Conservation (phyloP, 192 early-diverging fungal genomes). For the Rhizophagus clarus region DNA sequence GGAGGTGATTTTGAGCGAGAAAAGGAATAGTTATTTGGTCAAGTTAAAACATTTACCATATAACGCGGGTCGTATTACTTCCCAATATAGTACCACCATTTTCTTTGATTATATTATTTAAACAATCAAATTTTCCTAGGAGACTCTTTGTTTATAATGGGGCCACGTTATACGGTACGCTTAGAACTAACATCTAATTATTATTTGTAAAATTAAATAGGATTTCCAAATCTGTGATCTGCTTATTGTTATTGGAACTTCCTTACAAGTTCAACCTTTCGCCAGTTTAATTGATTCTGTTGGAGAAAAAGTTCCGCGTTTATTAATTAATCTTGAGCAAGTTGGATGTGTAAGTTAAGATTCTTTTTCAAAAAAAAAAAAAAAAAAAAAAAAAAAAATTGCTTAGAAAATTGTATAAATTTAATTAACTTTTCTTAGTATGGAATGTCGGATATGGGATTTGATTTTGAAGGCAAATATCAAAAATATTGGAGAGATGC, state of each 20-base stretch:
- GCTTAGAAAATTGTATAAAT: background rate
- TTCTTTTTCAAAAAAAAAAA: background rate
- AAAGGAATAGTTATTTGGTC: no score
- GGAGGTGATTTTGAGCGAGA: no score
- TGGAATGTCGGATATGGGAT: slow-evolving; percentile 46
- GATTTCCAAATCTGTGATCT: slow-evolving; percentile 83
- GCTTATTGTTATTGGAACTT: slow-evolving; percentile 94
- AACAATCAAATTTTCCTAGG: no score
- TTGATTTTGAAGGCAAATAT: slow-evolving; percentile 78
- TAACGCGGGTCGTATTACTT: no score
- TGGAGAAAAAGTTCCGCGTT: slow-evolving; percentile 64
- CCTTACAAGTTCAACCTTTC: slow-evolving; percentile 90
- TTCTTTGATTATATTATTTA: no score
- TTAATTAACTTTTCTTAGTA: slow-evolving; percentile 22
- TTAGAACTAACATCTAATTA: background rate
- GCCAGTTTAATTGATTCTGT: slow-evolving; percentile 74
- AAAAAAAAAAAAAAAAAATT: no score
- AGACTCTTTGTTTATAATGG: no score
- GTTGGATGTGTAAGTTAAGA: slow-evolving; percentile 63
- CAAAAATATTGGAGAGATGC: slow-evolving; percentile 75
- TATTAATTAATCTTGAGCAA: slow-evolving; percentile 88
- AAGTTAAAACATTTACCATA: no score
- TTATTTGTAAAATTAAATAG: slow-evolving; percentile 26
- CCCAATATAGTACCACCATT: no score
- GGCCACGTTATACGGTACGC: no score